phyloP scores from a whole-genome alignment of 2,329 filamentous ascomycete species.

The Knoxdaviesia proteae region DNA sequence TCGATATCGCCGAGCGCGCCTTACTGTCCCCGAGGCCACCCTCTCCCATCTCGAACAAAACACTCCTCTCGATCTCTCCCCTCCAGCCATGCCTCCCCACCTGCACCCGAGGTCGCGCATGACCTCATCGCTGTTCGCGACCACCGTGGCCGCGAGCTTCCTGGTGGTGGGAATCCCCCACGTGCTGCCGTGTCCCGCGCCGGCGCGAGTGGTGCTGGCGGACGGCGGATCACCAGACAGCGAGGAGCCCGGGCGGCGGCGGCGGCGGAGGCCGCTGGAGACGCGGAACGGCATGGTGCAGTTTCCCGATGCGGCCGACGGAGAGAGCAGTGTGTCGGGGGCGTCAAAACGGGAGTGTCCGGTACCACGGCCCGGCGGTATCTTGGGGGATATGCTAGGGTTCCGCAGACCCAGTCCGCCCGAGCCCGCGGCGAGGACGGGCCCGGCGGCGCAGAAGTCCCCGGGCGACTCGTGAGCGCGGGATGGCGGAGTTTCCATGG shows the following conservation, averaged over 20 bases:
- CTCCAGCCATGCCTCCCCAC: conserved; percentile 52
- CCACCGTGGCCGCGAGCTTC: conserved; percentile 77
- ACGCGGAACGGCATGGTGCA: conserved; percentile 24
- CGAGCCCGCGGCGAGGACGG: no score
- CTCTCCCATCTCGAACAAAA: no score
- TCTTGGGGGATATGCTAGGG: conserved; percentile 56
- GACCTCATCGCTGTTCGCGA: conserved; percentile 85
- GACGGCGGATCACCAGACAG: background rate
- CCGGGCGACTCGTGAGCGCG: no score
- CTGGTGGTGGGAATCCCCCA: conserved; percentile 84
- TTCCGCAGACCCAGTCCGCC: conserved; percentile 23
- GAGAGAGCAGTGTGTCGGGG: conserved; percentile 12
- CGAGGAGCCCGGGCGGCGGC: conserved; percentile 19
- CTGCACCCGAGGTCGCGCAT: conserved; percentile 85
- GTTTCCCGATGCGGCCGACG: conserved; percentile 18
- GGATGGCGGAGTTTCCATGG: no score
- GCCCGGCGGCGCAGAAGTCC: no score
- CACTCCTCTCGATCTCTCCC: no score
- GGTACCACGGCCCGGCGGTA: conserved; percentile 69
- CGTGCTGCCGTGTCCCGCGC: conserved; percentile 74
- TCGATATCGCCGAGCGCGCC: no score
- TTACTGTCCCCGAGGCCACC: no score
- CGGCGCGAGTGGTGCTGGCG: conserved; percentile 55
- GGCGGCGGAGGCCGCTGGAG: conserved; percentile 19
- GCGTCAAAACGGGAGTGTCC: conserved; percentile 53